phyloP scores from a whole-genome alignment of 441 rosid genomes.

The Adansonia rubrostipa region DNA sequence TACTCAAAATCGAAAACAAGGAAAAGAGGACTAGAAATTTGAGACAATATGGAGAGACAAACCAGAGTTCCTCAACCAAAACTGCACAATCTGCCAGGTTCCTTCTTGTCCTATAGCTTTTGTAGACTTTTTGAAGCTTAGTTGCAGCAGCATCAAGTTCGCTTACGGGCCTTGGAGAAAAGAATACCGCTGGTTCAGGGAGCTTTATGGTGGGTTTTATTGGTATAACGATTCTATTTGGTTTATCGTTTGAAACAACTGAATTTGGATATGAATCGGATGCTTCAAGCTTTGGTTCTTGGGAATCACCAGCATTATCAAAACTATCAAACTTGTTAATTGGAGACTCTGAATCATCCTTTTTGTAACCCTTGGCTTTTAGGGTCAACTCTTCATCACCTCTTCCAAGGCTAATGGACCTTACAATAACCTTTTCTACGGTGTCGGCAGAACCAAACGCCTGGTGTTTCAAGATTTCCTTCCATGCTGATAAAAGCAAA shows the following conservation, averaged over 20 bases:
- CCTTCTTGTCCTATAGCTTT: slow-evolving; percentile 63
- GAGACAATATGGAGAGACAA: slow-evolving; percentile 22
- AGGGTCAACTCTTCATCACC: slow-evolving; percentile 21
- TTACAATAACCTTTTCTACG: slow-evolving; percentile 20
- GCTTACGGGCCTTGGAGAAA: slow-evolving; percentile 50
- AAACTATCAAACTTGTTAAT: slow-evolving; percentile 14
- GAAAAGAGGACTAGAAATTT: slow-evolving; percentile 3
- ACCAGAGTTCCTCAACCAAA: slow-evolving; percentile 67
- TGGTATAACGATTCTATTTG: slow-evolving; percentile 15
- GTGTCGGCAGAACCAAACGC: slow-evolving; percentile 25
- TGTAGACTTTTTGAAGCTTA: slow-evolving; percentile 62
- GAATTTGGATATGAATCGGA: slow-evolving; percentile 1
- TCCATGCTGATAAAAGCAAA: slow-evolving; percentile 36
- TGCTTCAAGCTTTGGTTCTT: slow-evolving; percentile 14
- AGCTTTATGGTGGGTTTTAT: slow-evolving; percentile 37
- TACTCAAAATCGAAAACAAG: not conserved
- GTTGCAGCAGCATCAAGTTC: slow-evolving; percentile 72
- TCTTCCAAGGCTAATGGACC: slow-evolving; percentile 32
- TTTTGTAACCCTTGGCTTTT: slow-evolving; percentile 29
- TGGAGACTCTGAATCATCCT: slow-evolving; percentile 25
- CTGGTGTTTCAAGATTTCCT: slow-evolving; percentile 28
- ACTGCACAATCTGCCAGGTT: slow-evolving; percentile 72
- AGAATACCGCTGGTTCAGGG: slow-evolving; percentile 41
- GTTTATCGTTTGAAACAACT: slow-evolving; percentile 9
- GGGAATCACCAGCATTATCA: slow-evolving; percentile 31